Conservation (phyloP, 129 eudicot genomes). For the Chrysanthemum lavandulifolium region DNA sequence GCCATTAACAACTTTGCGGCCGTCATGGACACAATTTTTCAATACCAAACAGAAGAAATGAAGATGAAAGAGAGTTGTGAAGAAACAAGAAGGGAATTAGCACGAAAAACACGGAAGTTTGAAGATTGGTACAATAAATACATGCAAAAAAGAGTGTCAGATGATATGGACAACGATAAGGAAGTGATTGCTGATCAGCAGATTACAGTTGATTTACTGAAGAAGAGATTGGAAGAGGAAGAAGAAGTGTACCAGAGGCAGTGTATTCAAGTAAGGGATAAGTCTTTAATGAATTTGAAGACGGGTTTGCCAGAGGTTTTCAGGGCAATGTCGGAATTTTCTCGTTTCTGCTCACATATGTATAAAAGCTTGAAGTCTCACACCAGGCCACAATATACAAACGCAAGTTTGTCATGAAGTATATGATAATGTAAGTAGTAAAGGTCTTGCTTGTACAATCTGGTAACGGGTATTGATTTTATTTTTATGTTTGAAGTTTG, state of each 20-base stretch:
- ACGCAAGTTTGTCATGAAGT: conserved; percentile 34
- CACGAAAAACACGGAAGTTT: conserved; percentile 51
- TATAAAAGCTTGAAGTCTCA: conserved; percentile 64
- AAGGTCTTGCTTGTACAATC: conserved; percentile 22
- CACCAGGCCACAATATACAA: conserved; percentile 35
- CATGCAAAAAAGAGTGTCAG: conserved; percentile 53
- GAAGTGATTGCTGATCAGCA: conserved; percentile 61
- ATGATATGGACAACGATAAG: conserved; percentile 64
- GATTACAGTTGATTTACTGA: conserved; percentile 52
- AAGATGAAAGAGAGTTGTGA: conserved; percentile 62
- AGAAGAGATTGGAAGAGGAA: conserved; percentile 69
- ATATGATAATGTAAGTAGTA: conserved; percentile 23
- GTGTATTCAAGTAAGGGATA: conserved; percentile 79
- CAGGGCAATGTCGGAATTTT: conserved; percentile 64
- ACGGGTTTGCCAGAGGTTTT: conserved; percentile 80
- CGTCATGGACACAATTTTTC: conserved; percentile 61
- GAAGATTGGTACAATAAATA: conserved; percentile 72
- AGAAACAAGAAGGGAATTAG: conserved; percentile 67
- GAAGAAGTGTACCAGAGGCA: conserved; percentile 58
- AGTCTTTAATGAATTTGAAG: conserved; percentile 69
- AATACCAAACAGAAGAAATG: conserved; percentile 77
- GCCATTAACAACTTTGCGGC: conserved; percentile 77
- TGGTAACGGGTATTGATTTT: conserved; percentile 15
- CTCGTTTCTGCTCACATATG: conserved; percentile 74
- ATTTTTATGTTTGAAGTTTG: conserved; percentile 25